Evolutionary conservation across 73 alveolate species (phyloP).

Genomic region (Tetrahymena thermophila): DNA sequence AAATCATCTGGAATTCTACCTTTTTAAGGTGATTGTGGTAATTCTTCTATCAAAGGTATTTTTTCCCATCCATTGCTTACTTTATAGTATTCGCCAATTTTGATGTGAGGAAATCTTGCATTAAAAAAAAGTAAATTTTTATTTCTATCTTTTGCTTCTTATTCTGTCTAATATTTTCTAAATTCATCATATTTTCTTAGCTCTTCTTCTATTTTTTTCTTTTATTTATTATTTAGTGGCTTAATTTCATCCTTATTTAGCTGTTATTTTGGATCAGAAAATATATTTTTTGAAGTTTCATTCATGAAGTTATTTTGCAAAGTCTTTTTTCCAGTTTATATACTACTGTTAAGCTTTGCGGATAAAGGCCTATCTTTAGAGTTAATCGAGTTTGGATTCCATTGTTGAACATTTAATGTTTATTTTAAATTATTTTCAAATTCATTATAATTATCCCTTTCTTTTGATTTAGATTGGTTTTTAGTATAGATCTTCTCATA

Average conservation of each 20-base stretch:
- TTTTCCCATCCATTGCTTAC: not conserved
- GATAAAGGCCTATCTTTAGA: not conserved
- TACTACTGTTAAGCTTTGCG: not conserved
- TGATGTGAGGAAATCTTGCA: not conserved
- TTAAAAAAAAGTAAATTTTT: not conserved
- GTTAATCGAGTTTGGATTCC: not conserved
- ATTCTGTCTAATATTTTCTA: not conserved
- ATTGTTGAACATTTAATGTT: not conserved
- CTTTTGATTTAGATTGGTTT: not conserved
- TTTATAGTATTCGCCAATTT: not conserved
- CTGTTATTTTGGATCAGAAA: not conserved
- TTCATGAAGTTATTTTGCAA: not conserved
- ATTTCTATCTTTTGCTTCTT: not conserved
- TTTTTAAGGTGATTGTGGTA: not conserved
- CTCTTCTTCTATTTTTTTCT: not conserved
- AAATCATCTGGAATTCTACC: not conserved
- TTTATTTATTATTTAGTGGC: not conserved
- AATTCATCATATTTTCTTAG: not conserved
- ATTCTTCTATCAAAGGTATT: not conserved
- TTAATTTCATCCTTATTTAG: not conserved
- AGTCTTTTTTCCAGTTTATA: not conserved
- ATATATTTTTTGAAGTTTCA: not conserved
- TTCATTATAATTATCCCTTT: not conserved
- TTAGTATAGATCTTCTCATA: not conserved
- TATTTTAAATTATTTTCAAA: not conserved